Conservation (phyloP, 345 rosid genomes). For the Camelina hispida region DNA sequence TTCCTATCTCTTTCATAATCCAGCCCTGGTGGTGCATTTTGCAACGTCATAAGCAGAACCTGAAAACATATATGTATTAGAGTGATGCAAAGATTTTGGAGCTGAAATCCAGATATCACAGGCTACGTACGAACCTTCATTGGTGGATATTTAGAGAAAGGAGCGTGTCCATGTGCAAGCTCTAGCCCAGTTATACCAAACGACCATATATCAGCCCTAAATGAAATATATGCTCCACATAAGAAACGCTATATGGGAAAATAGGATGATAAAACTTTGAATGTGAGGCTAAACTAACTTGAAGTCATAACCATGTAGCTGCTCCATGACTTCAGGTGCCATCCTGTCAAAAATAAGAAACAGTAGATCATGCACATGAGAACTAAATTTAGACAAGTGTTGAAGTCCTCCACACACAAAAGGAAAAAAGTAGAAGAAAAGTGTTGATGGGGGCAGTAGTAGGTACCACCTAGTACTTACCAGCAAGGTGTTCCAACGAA, state of each 20-base stretch:
- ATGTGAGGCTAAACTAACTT: slow-evolving; percentile 57
- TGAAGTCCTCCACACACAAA: background rate
- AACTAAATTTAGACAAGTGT: background rate
- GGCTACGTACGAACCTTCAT: slow-evolving; percentile 73
- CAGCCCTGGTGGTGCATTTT: slow-evolving; percentile 98
- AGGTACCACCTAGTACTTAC: slow-evolving; percentile 47
- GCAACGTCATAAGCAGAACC: slow-evolving; percentile 99
- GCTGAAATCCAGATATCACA: slow-evolving; percentile 12
- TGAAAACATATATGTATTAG: slow-evolving; percentile 48
- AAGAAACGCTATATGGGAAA: slow-evolving; percentile 34
- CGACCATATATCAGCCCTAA: slow-evolving; percentile 99
- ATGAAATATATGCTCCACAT: slow-evolving; percentile 48
- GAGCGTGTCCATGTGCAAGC: slow-evolving; percentile 99
- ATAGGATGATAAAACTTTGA: slow-evolving; percentile 23
- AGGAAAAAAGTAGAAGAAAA: slow-evolving; percentile 13
- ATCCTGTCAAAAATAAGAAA: slow-evolving; percentile 62
- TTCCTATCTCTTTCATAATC: slow-evolving; percentile 96
- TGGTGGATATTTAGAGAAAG: slow-evolving; percentile 98
- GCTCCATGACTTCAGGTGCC: slow-evolving; percentile 99
- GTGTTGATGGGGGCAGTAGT: background rate
- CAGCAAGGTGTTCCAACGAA: slow-evolving; percentile 99
- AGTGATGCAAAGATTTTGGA: slow-evolving; percentile 18
- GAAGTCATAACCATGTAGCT: slow-evolving; percentile 95
- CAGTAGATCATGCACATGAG: slow-evolving; percentile 18
- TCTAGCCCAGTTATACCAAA: slow-evolving; percentile 99